Conservation (phyloP, 2,329 filamentous ascomycete genomes). For the Aspergillus sp. region DNA sequence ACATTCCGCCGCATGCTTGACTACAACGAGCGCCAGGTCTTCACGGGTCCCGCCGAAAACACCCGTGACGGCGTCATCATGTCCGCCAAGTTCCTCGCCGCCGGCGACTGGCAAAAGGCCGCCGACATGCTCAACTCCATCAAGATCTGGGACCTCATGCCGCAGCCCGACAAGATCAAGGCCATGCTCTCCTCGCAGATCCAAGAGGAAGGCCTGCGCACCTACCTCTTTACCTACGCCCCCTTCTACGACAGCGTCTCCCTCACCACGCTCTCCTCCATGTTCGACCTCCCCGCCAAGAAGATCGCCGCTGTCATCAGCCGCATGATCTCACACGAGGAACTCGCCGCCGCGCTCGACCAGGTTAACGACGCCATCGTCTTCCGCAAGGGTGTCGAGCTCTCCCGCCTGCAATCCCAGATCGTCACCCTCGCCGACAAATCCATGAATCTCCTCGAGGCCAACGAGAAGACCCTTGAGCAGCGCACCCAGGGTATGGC, state of each 20-base stretch:
- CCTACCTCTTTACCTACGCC: slow-evolving; percentile 98
- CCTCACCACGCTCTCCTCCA: slow-evolving; percentile 72
- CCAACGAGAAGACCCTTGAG: slow-evolving; percentile 94
- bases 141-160: slow-evolving; percentile 99
- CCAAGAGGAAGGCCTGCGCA: slow-evolving; percentile 95
- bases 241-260: slow-evolving; percentile 98
- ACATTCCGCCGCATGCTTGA: slow-evolving; percentile 98
- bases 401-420: slow-evolving; percentile 90
- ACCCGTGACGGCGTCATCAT: slow-evolving; percentile 99
- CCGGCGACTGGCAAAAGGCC: slow-evolving; percentile 97
- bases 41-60: slow-evolving; percentile 97
- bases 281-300: slow-evolving; percentile 89
- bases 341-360: slow-evolving; percentile 90
- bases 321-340: slow-evolving; percentile 99
- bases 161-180: slow-evolving; percentile 89
- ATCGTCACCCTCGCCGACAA: slow-evolving; percentile 93
- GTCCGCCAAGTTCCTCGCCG: slow-evolving; percentile 91
- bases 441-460: slow-evolving; percentile 90
- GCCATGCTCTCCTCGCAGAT: slow-evolving; percentile 95
- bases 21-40: slow-evolving; percentile 98
- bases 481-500: slow-evolving; percentile 93
- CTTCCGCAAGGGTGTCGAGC: slow-evolving; percentile 98
- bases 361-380: slow-evolving; percentile 96
- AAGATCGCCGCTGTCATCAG: slow-evolving; percentile 94
- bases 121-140: slow-evolving; percentile 91